A percentile compares a stretch with the other conserved stretches of the same genome.
Conservation (phyloP, 176 grass and related monocot genomes). For the Carex parvula region DNA sequence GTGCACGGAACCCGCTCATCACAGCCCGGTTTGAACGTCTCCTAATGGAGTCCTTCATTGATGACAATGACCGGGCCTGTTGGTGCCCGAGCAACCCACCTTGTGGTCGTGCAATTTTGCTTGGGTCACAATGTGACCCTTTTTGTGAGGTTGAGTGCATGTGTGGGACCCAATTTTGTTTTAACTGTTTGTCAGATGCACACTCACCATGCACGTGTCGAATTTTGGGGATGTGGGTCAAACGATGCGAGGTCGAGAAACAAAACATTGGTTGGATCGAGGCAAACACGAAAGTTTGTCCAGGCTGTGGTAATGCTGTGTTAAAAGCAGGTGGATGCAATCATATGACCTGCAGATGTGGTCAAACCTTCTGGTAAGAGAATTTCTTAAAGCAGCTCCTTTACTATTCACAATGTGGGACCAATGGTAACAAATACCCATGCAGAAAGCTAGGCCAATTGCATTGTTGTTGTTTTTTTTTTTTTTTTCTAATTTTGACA, state of each 20-base stretch:
- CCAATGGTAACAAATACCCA: background rate
- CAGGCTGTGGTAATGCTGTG: conserved; percentile 17
- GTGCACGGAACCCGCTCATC: background rate
- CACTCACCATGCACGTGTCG: conserved; percentile 17
- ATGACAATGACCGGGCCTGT: background rate
- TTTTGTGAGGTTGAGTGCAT: conserved; percentile 8
- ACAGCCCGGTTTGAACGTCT: conserved; percentile 9
- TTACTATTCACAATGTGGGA: background rate
- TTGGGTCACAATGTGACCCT: background rate
- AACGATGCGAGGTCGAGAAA: background rate
- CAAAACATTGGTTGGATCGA: conserved; percentile 5
- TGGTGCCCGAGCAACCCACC: conserved; percentile 28
- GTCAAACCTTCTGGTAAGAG: conserved; percentile 23
- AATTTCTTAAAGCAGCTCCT: background rate
- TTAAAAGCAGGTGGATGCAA: conserved; percentile 17
- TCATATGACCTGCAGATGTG: conserved; percentile 13
- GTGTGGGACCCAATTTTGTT: conserved; percentile 19
- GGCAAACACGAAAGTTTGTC: conserved; percentile 12
- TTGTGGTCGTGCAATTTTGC: conserved; percentile 3
- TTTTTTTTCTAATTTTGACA: background rate
- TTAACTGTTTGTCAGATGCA: conserved; percentile 16
- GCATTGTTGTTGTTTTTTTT: background rate
- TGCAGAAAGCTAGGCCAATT: background rate
- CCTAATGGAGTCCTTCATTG: conserved; percentile 18
- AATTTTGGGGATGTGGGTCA: conserved; percentile 20